Base-by-base conservation (phyloP, 225 moss, liverwort and hornwort species). In the Takakia lepidozioides region DNA sequence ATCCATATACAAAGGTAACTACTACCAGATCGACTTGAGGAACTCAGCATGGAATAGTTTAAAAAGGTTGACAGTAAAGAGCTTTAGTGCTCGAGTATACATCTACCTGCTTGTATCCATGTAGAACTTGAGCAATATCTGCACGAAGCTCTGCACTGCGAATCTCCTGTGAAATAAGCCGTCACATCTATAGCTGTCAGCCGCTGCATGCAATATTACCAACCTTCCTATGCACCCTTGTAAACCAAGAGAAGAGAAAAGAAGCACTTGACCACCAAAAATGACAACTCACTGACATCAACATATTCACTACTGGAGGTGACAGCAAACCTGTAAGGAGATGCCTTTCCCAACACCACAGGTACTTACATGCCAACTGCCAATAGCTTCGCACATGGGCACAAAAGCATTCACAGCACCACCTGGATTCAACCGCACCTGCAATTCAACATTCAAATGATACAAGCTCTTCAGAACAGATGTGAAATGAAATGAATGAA, bases 341-440 rank as follows among this genome's bases (percentile, higher is more conserved):
- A 18, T 3, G 13, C 19, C 8, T 38, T 1, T 6, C 19, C 25
- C 21, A 37, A 42, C 34, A 14, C 13, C 19, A 7, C 13, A 17
- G 21, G 47, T 56, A 72, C 95, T 84, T 84, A 95, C 95, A 81
- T 90, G 90, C 95, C 95, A 95, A 58, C 90, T 95, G 24, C 95
- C 95, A 52, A 95, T 82, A 56, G 95, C 95, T 66, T 90, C 87
- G 64, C 95, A 95, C 90, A 95, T 95, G 19, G 86, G 59, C 40
- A 84, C 82, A 54, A 95, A 90, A 24, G 87, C 84, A 57, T 71
- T 87, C 19, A 90, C 80, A 21, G 90, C 95, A 64, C 84, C 90
- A 54, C 74, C 84, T 37, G 95, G 95, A 47, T 95, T 95, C 39
- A 87, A 58, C 51, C 95, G 81, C 16, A 95, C 87, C 95, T 95